These are phyloP conservation scores for Suillus placidus DNA, from an alignment of 768 basidiomycete genomes.

Conservation along the genomic window DNA sequence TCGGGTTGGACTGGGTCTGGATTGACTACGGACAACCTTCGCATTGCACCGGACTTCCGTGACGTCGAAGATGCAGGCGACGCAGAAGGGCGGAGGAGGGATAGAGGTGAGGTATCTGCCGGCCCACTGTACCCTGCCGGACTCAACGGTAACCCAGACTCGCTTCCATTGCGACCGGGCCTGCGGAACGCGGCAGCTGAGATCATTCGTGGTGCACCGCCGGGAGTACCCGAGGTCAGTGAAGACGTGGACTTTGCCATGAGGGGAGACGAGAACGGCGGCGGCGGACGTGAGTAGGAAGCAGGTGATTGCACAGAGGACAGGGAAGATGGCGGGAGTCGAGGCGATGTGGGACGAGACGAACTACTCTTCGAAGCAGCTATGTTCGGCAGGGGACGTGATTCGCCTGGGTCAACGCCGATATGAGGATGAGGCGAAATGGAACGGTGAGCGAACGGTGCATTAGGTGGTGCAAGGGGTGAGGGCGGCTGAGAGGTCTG, in stretches of 20 bases:
- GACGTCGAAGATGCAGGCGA: constrained; percentile 29
- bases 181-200: constrained; percentile 76
- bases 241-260: constrained; percentile 39
- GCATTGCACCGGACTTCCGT: constrained; percentile 17
- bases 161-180: constrained; percentile 37
- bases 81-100: constrained; percentile 50
- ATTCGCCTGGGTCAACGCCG: constrained; percentile 6
- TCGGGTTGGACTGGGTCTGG: constrained; percentile 29
- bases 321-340: constrained; percentile 12
- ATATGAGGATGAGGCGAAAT: constrained; percentile 42
- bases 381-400: constrained; percentile 8
- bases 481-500: constrained; percentile 26
- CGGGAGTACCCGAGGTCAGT: constrained; percentile 34
- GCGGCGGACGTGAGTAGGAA: constrained; percentile 41
- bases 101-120: constrained; percentile 51
- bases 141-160: constrained; percentile 16
- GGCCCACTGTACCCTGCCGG: constrained; percentile 19
- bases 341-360: constrained; percentile 15
- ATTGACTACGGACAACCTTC: constrained; percentile 31
- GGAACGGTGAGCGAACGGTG: constrained; percentile 42
- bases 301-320: neutral
- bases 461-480: constrained; percentile 39
- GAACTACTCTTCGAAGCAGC: constrained; percentile 8
- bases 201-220: constrained; percentile 55
- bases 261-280: constrained; percentile 32